Conservation (phyloP, 371 early-diverging fungal species). For the Apophysomyces variabilis region DNA sequence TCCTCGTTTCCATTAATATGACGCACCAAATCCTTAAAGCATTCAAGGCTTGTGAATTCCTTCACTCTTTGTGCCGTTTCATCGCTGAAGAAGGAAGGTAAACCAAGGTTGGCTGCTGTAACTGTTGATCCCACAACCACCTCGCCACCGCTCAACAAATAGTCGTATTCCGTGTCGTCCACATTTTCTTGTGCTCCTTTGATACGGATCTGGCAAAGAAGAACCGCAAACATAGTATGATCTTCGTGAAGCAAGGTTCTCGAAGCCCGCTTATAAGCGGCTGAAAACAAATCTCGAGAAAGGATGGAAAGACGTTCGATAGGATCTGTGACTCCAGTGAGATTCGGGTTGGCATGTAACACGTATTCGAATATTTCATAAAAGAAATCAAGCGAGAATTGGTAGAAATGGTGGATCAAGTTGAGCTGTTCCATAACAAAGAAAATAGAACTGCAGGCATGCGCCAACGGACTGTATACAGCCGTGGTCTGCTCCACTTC, state of each 20-base stretch:
- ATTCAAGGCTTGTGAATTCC: slow-evolving; percentile 56
- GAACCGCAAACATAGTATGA: slow-evolving; percentile 86
- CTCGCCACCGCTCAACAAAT: slow-evolving; percentile 65
- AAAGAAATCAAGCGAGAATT: slow-evolving; percentile 98
- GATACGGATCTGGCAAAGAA: slow-evolving; percentile 87
- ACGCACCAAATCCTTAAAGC: slow-evolving; percentile 59
- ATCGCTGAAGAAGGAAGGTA: slow-evolving; percentile 64
- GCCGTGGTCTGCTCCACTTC: slow-evolving; percentile 93
- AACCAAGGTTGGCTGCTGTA: slow-evolving; percentile 42
- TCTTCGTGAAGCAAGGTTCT: slow-evolving; percentile 90
- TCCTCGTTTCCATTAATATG: slow-evolving; percentile 55
- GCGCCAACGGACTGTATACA: slow-evolving; percentile 91
- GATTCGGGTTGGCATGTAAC: slow-evolving; percentile 78
- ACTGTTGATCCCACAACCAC: slow-evolving; percentile 50
- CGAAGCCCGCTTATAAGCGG: slow-evolving; percentile 83
- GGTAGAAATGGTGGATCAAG: slow-evolving; percentile 92
- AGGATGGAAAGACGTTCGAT: slow-evolving; percentile 77
- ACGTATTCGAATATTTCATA: slow-evolving; percentile 91
- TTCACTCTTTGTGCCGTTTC: slow-evolving; percentile 62
- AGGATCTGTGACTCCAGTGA: slow-evolving; percentile 76
- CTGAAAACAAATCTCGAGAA: slow-evolving; percentile 82
- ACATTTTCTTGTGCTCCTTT: slow-evolving; percentile 60
- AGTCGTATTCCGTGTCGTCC: slow-evolving; percentile 79
- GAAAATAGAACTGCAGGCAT: slow-evolving; percentile 92
- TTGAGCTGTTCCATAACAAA: slow-evolving; percentile 96